Evolutionary conservation across 805 yeast genomes (phyloP).

Genomic region (Kluyveromyces lactis): DNA sequence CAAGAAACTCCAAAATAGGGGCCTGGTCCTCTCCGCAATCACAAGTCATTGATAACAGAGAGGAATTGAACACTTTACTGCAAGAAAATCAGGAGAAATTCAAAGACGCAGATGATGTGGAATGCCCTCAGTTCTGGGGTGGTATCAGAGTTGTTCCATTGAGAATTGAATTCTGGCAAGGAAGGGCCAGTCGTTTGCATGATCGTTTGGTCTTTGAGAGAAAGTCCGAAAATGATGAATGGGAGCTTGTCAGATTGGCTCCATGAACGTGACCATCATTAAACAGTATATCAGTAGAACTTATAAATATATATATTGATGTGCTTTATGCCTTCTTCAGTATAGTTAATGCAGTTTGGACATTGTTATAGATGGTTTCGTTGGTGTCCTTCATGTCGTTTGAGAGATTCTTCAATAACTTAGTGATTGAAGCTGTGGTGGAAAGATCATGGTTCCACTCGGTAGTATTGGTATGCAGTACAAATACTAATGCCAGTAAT

Average conservation of each 20-base stretch:
- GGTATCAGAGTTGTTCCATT: conserved; percentile 83
- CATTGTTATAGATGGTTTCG: conserved; percentile 10
- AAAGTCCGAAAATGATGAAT: conserved; percentile 40
- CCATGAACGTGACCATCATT: no score
- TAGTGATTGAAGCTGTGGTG: conserved; percentile 1
- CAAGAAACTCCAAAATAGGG: conserved; percentile 87
- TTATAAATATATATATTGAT: no score
- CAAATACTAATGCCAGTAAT: neutral
- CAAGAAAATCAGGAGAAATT: conserved; percentile 46
- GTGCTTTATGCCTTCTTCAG: neutral
- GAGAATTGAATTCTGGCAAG: conserved; percentile 97
- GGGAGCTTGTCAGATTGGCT: conserved; percentile 65
- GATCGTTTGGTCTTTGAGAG: conserved; percentile 75
- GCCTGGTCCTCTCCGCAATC: conserved; percentile 97
- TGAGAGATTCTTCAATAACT: conserved; percentile 6
- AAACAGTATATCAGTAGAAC: no score
- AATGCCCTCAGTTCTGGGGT: conserved; percentile 95
- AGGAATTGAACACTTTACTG: conserved; percentile 51
- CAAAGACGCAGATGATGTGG: conserved; percentile 54
- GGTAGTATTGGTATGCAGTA: neutral
- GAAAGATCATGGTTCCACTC: neutral
- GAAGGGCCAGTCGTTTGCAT: conserved; percentile 80
- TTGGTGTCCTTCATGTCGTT: conserved; percentile 9
- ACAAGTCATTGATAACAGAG: conserved; percentile 45
- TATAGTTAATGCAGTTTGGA: conserved; percentile 5